Evolutionary conservation across 83 land plant genomes (phyloP).

Genomic region (Thuja plicata): DNA sequence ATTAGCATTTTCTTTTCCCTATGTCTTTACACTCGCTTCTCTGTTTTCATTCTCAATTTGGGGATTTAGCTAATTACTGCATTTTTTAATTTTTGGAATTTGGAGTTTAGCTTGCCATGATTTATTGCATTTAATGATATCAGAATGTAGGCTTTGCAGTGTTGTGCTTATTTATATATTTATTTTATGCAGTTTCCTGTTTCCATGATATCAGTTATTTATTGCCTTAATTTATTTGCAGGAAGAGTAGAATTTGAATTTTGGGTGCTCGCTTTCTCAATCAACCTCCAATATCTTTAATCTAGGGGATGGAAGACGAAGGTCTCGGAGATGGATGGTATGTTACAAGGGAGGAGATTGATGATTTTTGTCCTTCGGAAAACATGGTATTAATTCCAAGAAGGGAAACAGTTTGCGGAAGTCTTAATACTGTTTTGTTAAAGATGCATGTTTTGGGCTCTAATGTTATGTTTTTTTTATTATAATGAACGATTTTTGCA

Average conservation of each 20-base stretch:
- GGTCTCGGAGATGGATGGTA: constrained; percentile 7
- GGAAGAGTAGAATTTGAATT: not conserved
- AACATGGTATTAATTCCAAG: constrained; percentile 16
- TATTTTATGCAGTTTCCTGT: not conserved
- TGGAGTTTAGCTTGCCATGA: not conserved
- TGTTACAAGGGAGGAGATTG: constrained; percentile 13
- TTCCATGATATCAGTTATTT: not conserved
- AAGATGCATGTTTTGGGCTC: not conserved
- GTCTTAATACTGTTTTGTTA: constrained; percentile 13
- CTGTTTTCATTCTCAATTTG: not conserved
- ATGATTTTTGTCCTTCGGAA: constrained; percentile 13
- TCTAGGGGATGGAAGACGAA: not conserved
- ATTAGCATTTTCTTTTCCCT: not conserved
- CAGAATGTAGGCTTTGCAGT: not conserved
- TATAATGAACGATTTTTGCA: not conserved
- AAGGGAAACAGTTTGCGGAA: constrained; percentile 13
- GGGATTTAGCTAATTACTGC: not conserved
- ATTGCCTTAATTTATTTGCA: not conserved
- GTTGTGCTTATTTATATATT: too few relatives aligned
- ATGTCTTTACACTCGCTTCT: not conserved
- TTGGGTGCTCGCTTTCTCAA: not conserved
- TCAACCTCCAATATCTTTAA: not conserved
- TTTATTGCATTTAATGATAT: not conserved
- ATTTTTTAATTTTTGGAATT: not conserved
- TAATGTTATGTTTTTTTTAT: not conserved